Conservation (phyloP, 306 rosid species). For the Citrullus mucosospermus region DNA sequence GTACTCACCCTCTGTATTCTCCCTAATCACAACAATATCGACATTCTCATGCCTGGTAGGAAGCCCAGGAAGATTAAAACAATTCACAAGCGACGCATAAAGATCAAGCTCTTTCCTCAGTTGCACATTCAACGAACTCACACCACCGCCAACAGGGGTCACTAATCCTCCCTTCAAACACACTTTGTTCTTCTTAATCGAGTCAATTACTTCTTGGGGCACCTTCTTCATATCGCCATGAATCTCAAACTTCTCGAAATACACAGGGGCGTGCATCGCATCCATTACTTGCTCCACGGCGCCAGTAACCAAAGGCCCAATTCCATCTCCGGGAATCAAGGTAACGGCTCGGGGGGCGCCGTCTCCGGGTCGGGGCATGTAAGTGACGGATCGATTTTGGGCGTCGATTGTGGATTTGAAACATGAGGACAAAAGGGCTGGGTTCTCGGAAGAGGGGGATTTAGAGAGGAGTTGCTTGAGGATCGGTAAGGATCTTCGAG, state of each 20-base stretch:
- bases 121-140: constrained; percentile 66
- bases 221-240: constrained; percentile 53
- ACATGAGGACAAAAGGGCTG: neutral
- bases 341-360: constrained; percentile 64
- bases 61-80: constrained; percentile 65
- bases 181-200: constrained; percentile 72
- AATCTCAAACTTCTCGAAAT: constrained; percentile 58
- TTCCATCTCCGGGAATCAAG: constrained; percentile 74
- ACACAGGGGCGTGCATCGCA: constrained; percentile 72
- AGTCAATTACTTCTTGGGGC: constrained; percentile 58
- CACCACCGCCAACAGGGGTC: constrained; percentile 82
- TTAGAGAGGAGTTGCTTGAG: constrained; percentile 21
- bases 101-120: constrained; percentile 77
- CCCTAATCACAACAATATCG: constrained; percentile 75
- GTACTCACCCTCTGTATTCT: constrained; percentile 85
- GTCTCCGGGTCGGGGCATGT: constrained; percentile 85
- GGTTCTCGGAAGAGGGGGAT: neutral
- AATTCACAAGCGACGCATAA: constrained; percentile 81
- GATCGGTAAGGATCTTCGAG: constrained; percentile 24
- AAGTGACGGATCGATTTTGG: constrained; percentile 49
- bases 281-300: constrained; percentile 87
- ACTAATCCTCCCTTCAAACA: constrained; percentile 73
- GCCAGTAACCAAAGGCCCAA: constrained; percentile 63
- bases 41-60: constrained; percentile 61
- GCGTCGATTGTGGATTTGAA: constrained; percentile 9